Evolutionary conservation across 1,284 basidiomycete genomes (phyloP).

Genomic region (Bjerkandera adusta): DNA sequence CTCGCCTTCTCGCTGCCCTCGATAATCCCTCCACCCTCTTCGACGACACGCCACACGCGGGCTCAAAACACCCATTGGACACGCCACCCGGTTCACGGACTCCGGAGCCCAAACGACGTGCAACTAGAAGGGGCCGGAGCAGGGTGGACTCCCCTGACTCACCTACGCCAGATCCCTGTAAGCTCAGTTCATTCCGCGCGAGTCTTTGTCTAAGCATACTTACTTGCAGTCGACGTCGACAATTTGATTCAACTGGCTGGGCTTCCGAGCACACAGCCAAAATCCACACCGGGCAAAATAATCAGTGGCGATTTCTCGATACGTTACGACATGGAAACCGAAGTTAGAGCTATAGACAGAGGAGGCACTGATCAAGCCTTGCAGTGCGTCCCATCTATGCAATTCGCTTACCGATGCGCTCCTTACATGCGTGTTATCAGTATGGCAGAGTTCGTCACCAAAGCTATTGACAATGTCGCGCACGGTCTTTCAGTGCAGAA

Average conservation of each 20-base stretch:
- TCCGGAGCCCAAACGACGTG: conserved; percentile 1
- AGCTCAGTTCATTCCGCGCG: not conserved
- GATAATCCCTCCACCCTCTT: conserved; percentile 6
- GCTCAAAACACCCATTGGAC: conserved; percentile 1
- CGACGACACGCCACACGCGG: conserved; percentile 1
- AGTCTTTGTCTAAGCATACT: not conserved
- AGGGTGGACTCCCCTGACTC: not conserved
- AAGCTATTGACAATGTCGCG: conserved; percentile 51
- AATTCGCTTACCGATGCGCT: conserved; percentile 15
- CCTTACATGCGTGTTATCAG: conserved; percentile 27
- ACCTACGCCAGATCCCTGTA: no score
- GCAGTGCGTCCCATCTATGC: conserved; percentile 11
- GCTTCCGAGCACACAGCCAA: not conserved
- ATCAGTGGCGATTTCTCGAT: conserved; percentile 3
- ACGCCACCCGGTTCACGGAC: not conserved
- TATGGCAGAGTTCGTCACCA: conserved; percentile 58
- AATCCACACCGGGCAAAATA: not conserved
- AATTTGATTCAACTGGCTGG: not conserved
- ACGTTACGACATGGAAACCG: conserved; percentile 11
- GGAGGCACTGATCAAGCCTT: conserved; percentile 24
- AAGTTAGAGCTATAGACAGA: conserved; percentile 19
- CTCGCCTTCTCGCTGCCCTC: conserved; percentile 17
- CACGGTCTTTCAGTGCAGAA: conserved; percentile 48
- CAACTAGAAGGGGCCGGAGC: not conserved
- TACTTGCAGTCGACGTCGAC: not conserved